Conservation (phyloP, 805 yeast species). For the Suhomyces sp. region DNA sequence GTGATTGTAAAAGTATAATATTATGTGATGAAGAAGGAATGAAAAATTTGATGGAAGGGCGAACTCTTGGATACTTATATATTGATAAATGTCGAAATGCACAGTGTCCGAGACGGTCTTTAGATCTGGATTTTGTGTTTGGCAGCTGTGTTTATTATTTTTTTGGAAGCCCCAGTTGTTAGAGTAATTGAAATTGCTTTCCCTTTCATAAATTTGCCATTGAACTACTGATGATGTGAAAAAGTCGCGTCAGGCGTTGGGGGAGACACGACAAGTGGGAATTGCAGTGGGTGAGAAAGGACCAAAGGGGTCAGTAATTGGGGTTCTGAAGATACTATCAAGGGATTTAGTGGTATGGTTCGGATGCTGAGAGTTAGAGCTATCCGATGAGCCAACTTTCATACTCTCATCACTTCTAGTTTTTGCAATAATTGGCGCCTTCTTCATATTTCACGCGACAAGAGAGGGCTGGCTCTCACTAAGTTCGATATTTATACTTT, state of each 20-base stretch:
- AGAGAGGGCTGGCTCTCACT: constrained; percentile 1
- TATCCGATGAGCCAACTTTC: no score
- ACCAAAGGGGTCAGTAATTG: no score
- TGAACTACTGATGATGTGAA: background rate
- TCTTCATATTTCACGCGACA: no score
- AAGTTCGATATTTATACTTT: constrained; percentile 3
- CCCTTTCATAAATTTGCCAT: background rate
- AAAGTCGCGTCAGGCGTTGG: constrained; percentile 3
- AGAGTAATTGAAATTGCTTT: background rate
- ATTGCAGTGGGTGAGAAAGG: no score
- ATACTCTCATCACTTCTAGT: no score
- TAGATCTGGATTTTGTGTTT: constrained; percentile 1
- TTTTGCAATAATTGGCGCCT: no score
- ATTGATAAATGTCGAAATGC: background rate
- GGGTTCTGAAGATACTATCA: no score
- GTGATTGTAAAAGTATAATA: background rate
- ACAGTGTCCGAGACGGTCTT: constrained; percentile 4
- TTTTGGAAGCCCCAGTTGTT: constrained; percentile 3
- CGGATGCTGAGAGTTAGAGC: no score
- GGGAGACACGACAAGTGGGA: constrained; percentile 1
- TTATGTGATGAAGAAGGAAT: no score
- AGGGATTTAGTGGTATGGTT: no score
- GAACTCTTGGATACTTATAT: constrained; percentile 1
- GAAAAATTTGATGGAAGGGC: background rate
- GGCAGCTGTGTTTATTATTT: constrained; percentile 3